Percentiles rank a stretch among this genome's conserved stretches.
Conservation (phyloP, 2,329 filamentous ascomycete genomes). For the Madurella fahalii region DNA sequence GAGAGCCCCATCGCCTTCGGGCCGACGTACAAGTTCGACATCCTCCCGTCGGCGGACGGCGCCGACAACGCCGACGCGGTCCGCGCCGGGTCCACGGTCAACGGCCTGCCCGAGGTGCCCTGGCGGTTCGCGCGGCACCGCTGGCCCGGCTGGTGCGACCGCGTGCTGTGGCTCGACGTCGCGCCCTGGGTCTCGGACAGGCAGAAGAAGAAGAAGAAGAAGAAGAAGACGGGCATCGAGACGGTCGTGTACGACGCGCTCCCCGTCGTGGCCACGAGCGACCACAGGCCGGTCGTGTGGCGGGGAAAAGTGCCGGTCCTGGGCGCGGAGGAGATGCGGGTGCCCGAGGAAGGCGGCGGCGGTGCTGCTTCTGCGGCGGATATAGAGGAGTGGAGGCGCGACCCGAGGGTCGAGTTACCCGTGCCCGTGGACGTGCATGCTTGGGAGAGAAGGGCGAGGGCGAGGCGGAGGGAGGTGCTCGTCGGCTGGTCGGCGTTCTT, state of each 20-base stretch:
- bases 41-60: constrained; percentile 36
- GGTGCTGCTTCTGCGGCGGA: no score
- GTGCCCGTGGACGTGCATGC: constrained; percentile 52
- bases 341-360: constrained; percentile 14
- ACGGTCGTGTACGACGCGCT: constrained; percentile 70
- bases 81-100: constrained; percentile 14
- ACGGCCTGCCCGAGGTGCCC: constrained; percentile 38
- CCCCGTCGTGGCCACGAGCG: constrained; percentile 75
- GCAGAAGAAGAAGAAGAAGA: constrained; percentile 66
- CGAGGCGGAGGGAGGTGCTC: constrained; percentile 43
- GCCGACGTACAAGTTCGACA: constrained; percentile 87
- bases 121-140: constrained; percentile 79
- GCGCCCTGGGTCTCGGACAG: constrained; percentile 50
- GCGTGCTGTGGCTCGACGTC: constrained; percentile 71
- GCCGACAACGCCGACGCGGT: constrained; percentile 22
- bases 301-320: constrained; percentile 63
- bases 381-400: constrained; percentile 21
- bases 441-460: constrained; percentile 48
- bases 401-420: constrained; percentile 45
- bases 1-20: constrained; percentile 76
- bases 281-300: constrained; percentile 81
- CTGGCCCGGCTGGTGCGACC: constrained; percentile 91
- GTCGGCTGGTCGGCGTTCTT: constrained; percentile 54
- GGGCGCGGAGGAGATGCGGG: constrained; percentile 36
- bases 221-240: constrained; percentile 37